phyloP scores from a whole-genome alignment of 768 basidiomycete genomes.

The Steccherinum ochraceum region DNA sequence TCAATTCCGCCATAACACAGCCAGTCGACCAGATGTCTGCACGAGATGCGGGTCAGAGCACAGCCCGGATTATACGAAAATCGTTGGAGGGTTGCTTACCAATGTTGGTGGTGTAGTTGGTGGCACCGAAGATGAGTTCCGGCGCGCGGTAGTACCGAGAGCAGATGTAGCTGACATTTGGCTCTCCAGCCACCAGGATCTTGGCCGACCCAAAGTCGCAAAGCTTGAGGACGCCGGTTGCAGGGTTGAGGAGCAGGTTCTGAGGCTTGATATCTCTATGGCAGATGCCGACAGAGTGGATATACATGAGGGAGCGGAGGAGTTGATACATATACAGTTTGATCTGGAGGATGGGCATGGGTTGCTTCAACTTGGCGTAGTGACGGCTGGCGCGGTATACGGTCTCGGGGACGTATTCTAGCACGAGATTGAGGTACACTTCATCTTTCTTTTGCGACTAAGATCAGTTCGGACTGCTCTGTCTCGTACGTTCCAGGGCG shows the following conservation, averaged over 20 bases:
- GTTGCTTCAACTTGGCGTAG: slow-evolving; percentile 99
- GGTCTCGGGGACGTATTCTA: slow-evolving; percentile 99
- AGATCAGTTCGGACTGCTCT: slow-evolving; percentile 9
- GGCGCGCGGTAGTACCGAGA: slow-evolving; percentile 99
- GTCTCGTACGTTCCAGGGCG: not conserved
- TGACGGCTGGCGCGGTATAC: slow-evolving; percentile 98
- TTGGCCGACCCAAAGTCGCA: slow-evolving; percentile 99
- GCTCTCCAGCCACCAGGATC: slow-evolving; percentile 95
- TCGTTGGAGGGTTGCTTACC: slow-evolving; percentile 44
- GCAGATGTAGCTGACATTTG: slow-evolving; percentile 99
- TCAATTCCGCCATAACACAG: slow-evolving; percentile 99
- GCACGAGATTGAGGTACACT: slow-evolving; percentile 97
- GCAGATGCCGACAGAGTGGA: slow-evolving; percentile 98
- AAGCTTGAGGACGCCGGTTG: slow-evolving; percentile 93
- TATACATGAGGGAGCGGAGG: slow-evolving; percentile 95
- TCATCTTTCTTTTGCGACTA: slow-evolving; percentile 80
- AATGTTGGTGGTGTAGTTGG: slow-evolving; percentile 99
- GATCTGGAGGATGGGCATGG: slow-evolving; percentile 99
- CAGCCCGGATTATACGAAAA: not conserved
- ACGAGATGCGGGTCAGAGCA: not conserved
- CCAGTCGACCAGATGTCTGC: slow-evolving; percentile 99
- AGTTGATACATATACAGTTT: slow-evolving; percentile 99
- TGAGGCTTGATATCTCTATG: slow-evolving; percentile 99
- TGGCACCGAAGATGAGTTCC: slow-evolving; percentile 98
- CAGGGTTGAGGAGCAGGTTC: slow-evolving; percentile 95